Evolutionary conservation across 345 rosid genomes (phyloP), one percentile per base, ranked within the genome.

Genomic region (Viola odorata): DNA sequence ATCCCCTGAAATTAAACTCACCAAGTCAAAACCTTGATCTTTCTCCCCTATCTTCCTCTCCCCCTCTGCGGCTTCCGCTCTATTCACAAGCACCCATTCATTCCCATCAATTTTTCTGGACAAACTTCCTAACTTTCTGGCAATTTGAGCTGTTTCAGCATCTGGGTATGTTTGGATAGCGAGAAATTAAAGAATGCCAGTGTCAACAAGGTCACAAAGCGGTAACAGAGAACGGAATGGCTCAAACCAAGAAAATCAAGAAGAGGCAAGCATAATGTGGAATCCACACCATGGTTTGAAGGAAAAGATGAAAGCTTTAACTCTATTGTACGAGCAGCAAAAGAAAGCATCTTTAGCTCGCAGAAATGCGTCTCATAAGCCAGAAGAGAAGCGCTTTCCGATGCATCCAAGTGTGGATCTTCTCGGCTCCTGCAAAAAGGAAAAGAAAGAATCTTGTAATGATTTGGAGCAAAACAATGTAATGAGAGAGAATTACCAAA

Each of bases 211-310:
- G 77, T 88, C 96, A 12, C 86, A 81, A 77, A 67, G 63, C 73
- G 55, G 49, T 69, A 67, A 50, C 54, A 68, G 69, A 23, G 82
- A 72, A 63, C 54, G 61, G 8, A 63, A 60, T 69, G 78, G 53
- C 69, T 10, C 67, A 37, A 67, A 69, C 32, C 32, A 23, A 23
- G 32, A 23, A 23, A 23, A 23, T 23, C 32, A 23, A 23, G 32
- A 23, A 23, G 32, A 23, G 32, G 32, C 32, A 23, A 23, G 32
- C 32, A 23, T 23, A 23, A 23, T 75, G 71, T 80, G 96, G 64
- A 86, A 84, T 57, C 96, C 91, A 6, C 98, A 91, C 65, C 92
- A 91, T 71, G 98, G 98, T 3, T 67, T 91, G 69, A 91, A 87
- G 63, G 98, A 91, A 74, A 89, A 86, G 81, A 82, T 91, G 96